Evolutionary conservation across 2,329 filamentous ascomycete genomes (phyloP).

Genomic region (Claviceps capensis): DNA sequence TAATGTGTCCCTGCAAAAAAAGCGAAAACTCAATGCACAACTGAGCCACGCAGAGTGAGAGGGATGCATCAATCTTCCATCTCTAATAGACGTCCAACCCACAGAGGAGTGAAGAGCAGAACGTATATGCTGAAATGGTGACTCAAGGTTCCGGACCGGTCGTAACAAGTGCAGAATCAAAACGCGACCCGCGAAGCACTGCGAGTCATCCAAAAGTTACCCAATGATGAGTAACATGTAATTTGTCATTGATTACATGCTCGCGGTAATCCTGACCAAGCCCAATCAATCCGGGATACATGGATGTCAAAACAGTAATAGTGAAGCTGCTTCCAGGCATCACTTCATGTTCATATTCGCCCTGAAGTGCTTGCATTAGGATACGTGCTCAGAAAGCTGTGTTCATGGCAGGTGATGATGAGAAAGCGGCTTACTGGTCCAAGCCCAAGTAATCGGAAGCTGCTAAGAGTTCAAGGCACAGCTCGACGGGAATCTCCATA

Average conservation of each 20-base stretch:
- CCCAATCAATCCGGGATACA: not conserved
- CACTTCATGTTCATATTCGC: constrained; percentile 25
- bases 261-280: not conserved
- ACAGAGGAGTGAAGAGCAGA: constrained; percentile 33
- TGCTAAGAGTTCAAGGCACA: constrained; percentile 64
- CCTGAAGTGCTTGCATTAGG: constrained; percentile 19
- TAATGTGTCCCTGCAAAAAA: constrained; percentile 33
- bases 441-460: constrained; percentile 65
- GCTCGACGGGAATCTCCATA: constrained; percentile 66
- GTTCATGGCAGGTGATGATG: not conserved
- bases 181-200: not conserved
- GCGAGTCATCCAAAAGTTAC: not conserved
- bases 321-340: constrained; percentile 3
- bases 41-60: constrained; percentile 37
- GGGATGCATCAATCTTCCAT: constrained; percentile 38
- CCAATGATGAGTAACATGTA: not conserved
- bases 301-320: not conserved
- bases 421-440: constrained; percentile 31
- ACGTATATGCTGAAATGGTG: constrained; percentile 42
- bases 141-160: too few species aligned
- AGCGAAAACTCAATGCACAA: constrained; percentile 31
- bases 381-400: not conserved
- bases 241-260: not conserved
- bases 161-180: too few species aligned
- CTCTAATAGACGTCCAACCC: constrained; percentile 40